Evolutionary conservation across 192 early-diverging fungal genomes (phyloP), one percentile per base, ranked within the genome.

Genomic region (Entophlyctis luteolus): DNA sequence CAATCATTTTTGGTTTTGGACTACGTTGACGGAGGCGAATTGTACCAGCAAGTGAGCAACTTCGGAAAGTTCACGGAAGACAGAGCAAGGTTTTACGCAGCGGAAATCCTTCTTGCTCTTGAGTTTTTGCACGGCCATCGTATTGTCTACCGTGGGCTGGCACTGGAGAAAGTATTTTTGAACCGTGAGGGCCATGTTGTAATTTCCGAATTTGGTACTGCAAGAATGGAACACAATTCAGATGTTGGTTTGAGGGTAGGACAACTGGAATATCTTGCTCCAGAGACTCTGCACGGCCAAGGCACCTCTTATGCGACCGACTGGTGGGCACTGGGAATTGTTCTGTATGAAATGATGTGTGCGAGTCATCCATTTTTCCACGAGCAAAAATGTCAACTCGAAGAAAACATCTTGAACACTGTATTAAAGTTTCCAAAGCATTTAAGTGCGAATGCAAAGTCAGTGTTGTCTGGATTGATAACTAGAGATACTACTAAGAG

Each of bases 1-100:
- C 59, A 60, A 46, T 57, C 72, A 23, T 84, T 76, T 58, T 59
- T 84, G 2, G 68, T 84, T 1, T 77, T 85, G 79, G 93, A 94
- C 67, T 95, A 94, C 76, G 84, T 94, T 25, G 87, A 88, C 12
- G 95, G 95, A 37, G 95, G 95, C 36, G 95, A 98, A 74, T 80
- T 98, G 53, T 93, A 91, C 69, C 93, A 89, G 48, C 91, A 97
- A 68, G 76, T 98, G 76, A 46, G 55, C 37, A 71, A 77, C 22
- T 82, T 77, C 65, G 80, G 80, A 2, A 59, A 79, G 35, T 84
- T 84, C 47, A 46, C 56, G 0, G 82, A 84, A 52, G 71, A 74
- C n/a, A 35, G 81, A 23, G 75, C 80, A 4, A 16, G 68, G 34
- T 79, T 84, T 31, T 84, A 81, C 62, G 71, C 59, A 2, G 82